phyloP scores from a whole-genome alignment of 768 basidiomycete species.

The Pulveroboletus sp. region DNA sequence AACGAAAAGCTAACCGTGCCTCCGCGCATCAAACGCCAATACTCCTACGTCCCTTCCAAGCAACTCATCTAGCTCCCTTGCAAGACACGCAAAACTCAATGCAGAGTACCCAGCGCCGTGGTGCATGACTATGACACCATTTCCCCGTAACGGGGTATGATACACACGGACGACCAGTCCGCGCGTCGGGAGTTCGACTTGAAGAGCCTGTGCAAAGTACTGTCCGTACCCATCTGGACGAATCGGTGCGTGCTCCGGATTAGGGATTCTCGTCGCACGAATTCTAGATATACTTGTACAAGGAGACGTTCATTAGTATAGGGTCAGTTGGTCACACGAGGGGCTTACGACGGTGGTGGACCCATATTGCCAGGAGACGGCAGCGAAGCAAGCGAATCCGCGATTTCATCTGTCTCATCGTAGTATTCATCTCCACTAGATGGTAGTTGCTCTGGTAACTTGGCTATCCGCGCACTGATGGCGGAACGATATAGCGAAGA shows the following conservation, averaged over 20 bases:
- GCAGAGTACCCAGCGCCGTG: slow-evolving; percentile 94
- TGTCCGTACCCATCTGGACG: slow-evolving; percentile 51
- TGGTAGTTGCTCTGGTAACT: slow-evolving; percentile 57
- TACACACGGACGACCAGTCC: slow-evolving; percentile 74
- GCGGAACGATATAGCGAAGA: slow-evolving; percentile 74
- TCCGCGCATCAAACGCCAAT: slow-evolving; percentile 74
- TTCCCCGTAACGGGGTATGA: slow-evolving; percentile 61
- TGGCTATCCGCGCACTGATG: slow-evolving; percentile 67
- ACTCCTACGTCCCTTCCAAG: slow-evolving; percentile 75
- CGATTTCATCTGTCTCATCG: slow-evolving; percentile 46
- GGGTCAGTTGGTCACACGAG: slow-evolving; percentile 1
- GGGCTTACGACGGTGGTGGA: slow-evolving; percentile 57
- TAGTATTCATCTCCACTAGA: slow-evolving; percentile 37
- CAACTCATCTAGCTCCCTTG: slow-evolving; percentile 64
- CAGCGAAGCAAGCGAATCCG: slow-evolving; percentile 56
- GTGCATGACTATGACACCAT: slow-evolving; percentile 82
- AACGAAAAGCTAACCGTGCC: slow-evolving; percentile 63
- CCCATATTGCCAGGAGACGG: slow-evolving; percentile 48
- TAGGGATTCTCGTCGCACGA: slow-evolving; percentile 37
- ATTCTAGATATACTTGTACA: slow-evolving; percentile 25
- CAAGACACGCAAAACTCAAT: slow-evolving; percentile 84
- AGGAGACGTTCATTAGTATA: slow-evolving; percentile 15
- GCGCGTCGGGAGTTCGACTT: slow-evolving; percentile 61
- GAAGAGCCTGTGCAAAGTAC: slow-evolving; percentile 76
- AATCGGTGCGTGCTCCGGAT: slow-evolving; percentile 68